Evolutionary conservation across 495 filamentous ascomycete species (phyloP), one percentile per base, ranked within the genome.

Genomic region (Aspergillus olivimuriae): DNA sequence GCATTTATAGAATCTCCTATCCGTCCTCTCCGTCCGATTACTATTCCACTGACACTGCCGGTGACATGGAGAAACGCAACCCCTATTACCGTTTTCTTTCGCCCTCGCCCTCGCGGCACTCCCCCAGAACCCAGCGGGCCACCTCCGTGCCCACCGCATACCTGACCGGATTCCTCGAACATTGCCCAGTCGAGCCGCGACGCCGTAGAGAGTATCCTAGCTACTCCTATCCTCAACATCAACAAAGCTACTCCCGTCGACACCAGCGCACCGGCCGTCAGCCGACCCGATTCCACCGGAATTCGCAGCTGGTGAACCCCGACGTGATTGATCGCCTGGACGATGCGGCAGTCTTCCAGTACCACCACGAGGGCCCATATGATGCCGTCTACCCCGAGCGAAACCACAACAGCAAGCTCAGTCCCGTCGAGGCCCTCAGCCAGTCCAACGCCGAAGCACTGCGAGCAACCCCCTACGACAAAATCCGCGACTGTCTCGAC

Each of bases 351-450:
- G 69, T 72, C 14, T 65, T 60, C 6, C 62, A 70, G 2, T 97
- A 94, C 55, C 92, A 98, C 58, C 92, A 98, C 51, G 86, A 85
- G 43, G 92, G 92, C 0, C 92, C 92, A 0, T 98, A 86, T 50
- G 92, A 98, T 60, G 88, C 92, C 0, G 83, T 85, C 3, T 72
- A 86, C 34, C 63, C 81, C 4, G 76, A 86, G 19, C 69, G 85
- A 16, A 95, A 95, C 61, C 65, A 60, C n/a, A 61, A 77, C 52
- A 70, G 61, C 54, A 65, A 73, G 40, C 70, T 52, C 56, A 86
- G 68, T 34, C 92, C 92, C 0, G 60, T 97, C 11, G 87, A 85
- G 23, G 94, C 92, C 4, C 74, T 95, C 4, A 67, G 65, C 41
- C 69, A 77, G 9, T 81, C 80, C 12, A 96, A 92, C 62, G 67